phyloP scores from a whole-genome alignment of 2,329 filamentous ascomycete species.

The Balansia obtecta region DNA sequence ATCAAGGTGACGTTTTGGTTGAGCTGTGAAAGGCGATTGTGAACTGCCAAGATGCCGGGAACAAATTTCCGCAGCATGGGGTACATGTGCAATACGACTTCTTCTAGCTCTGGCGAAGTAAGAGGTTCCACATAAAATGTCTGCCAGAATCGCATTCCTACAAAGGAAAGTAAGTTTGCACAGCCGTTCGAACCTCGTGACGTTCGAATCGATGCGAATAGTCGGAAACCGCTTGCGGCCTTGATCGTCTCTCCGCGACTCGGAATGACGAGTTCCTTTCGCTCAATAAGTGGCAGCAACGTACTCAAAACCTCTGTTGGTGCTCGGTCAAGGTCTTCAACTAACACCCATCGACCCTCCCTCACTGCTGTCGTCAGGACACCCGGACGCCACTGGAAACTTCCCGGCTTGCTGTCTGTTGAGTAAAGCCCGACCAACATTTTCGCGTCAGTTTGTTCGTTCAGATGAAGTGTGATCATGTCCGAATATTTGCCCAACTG shows the following conservation, averaged over 20 bases:
- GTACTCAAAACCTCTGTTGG: slow-evolving; percentile 92
- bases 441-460: slow-evolving; percentile 97
- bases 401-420: slow-evolving; percentile 74
- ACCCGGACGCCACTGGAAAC: slow-evolving; percentile 85
- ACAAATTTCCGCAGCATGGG: slow-evolving; percentile 55
- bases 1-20: slow-evolving; percentile 30
- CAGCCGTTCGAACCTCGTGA: slow-evolving; percentile 54
- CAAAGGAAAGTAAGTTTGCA: slow-evolving; percentile 58
- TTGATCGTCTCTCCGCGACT: slow-evolving; percentile 76
- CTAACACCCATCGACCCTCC: slow-evolving; percentile 92
- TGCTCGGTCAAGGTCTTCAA: slow-evolving; percentile 91
- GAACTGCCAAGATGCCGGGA: slow-evolving; percentile 46
- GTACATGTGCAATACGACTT: slow-evolving; percentile 60
- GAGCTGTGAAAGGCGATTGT: slow-evolving; percentile 38
- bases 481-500: slow-evolving; percentile 65
- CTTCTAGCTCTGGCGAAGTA: slow-evolving; percentile 54
- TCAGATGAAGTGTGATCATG: slow-evolving; percentile 91
- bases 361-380: slow-evolving; percentile 86
- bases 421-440: slow-evolving; percentile 91
- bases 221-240: slow-evolving; percentile 73
- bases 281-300: slow-evolving; percentile 82
- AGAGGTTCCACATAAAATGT: slow-evolving; percentile 58
- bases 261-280: slow-evolving; percentile 80
- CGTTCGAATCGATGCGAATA: slow-evolving; percentile 84
- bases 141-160: slow-evolving; percentile 82